A percentile compares a stretch with the other conserved stretches of the same genome.
These are phyloP conservation scores for Camellia sinensis DNA, from an alignment of 148 eudicot genomes.

Conservation along the genomic window DNA sequence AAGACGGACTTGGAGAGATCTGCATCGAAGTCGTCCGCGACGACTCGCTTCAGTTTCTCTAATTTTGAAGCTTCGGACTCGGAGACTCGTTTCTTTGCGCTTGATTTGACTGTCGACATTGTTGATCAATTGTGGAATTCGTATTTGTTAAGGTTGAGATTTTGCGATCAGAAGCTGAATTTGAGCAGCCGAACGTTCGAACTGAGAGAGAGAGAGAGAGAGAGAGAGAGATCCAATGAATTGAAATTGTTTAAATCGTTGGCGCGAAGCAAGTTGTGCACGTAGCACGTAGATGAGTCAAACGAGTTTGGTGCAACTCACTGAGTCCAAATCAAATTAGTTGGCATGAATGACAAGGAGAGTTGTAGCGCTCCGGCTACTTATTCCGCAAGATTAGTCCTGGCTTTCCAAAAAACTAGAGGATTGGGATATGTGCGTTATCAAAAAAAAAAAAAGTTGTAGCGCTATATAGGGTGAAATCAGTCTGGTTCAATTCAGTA, in stretches of 20 bases:
- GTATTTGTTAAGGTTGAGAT: not conserved
- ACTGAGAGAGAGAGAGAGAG: slow-evolving; percentile 8
- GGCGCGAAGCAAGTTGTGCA: slow-evolving; percentile 11
- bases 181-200: not conserved
- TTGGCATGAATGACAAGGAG: not conserved
- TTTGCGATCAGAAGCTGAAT: not conserved
- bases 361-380: too few relatives aligned
- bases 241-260: not conserved
- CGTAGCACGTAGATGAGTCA: not conserved
- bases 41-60: slow-evolving; percentile 43
- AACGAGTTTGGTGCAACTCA: not conserved
- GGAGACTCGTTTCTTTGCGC: slow-evolving; percentile 37
- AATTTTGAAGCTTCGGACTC: slow-evolving; percentile 39
- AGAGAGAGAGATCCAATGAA: not conserved
- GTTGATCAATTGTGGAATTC: not conserved
- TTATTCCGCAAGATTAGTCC: too few relatives aligned
- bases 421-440: too few relatives aligned
- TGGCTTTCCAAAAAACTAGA: too few relatives aligned
- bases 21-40: slow-evolving; percentile 50
- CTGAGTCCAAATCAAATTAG: not conserved
- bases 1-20: slow-evolving; percentile 50
- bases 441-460: too few relatives aligned
- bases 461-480: too few relatives aligned
- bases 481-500: too few relatives aligned
- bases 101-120: slow-evolving; percentile 56